These are phyloP conservation scores for Rubia tinctorum DNA, from an alignment of 305 asterid genomes.

Conservation along the genomic window DNA sequence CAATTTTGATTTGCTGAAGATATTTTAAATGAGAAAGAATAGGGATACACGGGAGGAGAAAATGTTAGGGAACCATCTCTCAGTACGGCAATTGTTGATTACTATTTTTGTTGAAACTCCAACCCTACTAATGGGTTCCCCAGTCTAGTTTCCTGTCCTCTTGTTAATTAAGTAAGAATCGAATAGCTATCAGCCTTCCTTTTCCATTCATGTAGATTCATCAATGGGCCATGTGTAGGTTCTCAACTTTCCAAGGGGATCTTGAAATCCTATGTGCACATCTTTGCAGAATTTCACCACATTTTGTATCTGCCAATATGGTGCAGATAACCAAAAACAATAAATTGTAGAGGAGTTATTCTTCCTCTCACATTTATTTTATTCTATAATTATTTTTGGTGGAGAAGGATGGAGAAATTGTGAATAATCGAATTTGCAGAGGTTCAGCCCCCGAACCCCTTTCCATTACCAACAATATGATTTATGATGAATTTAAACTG, in stretches of 20 bases:
- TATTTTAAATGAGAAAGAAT: neutral
- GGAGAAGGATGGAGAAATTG: too few relatives aligned
- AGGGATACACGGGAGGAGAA: neutral
- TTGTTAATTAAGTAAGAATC: neutral
- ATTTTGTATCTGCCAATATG: neutral
- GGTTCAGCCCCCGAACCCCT: too few relatives aligned
- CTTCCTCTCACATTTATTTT: too few relatives aligned
- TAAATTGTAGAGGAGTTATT: too few relatives aligned
- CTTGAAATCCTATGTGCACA: neutral
- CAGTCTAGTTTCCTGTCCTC: neutral
- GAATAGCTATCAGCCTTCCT: neutral
- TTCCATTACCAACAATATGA: neutral
- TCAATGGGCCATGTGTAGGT: neutral
- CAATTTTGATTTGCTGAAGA: neutral
- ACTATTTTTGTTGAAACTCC: neutral
- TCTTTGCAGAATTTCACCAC: too few relatives aligned
- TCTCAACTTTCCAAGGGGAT: neutral
- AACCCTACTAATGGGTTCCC: neutral
- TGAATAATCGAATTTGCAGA: too few relatives aligned
- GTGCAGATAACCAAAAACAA: neutral
- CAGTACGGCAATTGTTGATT: neutral
- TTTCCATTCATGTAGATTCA: neutral
- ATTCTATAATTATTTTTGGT: too few relatives aligned
- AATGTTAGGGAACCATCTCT: neutral
- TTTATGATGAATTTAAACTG: neutral